Conservation (phyloP, 176 grass and related monocot species). For the Carex parvula region DNA sequence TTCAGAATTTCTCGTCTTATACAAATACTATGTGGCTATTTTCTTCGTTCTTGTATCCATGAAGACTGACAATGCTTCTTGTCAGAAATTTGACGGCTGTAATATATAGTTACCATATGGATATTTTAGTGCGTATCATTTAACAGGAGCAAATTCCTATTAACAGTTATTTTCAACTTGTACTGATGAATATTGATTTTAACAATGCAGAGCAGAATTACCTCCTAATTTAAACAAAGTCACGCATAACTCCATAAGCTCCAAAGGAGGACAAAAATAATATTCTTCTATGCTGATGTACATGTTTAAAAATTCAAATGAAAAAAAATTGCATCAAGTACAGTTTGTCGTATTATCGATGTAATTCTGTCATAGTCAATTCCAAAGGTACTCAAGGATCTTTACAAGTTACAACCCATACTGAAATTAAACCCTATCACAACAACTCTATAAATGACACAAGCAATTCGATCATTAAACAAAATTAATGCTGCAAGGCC, state of each 20-base stretch:
- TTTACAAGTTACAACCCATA: constrained; percentile 32
- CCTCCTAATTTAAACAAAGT: not conserved
- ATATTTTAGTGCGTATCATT: not conserved
- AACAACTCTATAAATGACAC: constrained; percentile 30
- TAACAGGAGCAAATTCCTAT: not conserved
- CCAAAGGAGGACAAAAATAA: not conserved
- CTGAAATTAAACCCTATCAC: constrained; percentile 26
- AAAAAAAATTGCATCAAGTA: constrained; percentile 1
- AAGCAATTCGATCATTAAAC: constrained; percentile 1
- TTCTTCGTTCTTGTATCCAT: not conserved
- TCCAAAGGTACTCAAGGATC: constrained; percentile 15
- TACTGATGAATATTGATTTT: not conserved
- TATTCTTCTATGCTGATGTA: not conserved
- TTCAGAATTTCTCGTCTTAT: not conserved
- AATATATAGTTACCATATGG: not conserved
- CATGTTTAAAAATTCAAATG: not conserved
- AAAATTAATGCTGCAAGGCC: constrained; percentile 21
- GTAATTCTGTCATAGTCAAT: constrained; percentile 14
- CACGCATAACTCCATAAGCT: not conserved
- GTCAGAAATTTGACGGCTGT: not conserved
- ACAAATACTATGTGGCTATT: not conserved
- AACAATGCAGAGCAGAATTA: not conserved
- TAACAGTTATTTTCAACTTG: not conserved
- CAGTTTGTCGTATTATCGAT: not conserved
- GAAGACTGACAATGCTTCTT: not conserved